Evolutionary conservation across 495 filamentous ascomycete genomes (phyloP).

Genomic region (Penicillium cataractarum): DNA sequence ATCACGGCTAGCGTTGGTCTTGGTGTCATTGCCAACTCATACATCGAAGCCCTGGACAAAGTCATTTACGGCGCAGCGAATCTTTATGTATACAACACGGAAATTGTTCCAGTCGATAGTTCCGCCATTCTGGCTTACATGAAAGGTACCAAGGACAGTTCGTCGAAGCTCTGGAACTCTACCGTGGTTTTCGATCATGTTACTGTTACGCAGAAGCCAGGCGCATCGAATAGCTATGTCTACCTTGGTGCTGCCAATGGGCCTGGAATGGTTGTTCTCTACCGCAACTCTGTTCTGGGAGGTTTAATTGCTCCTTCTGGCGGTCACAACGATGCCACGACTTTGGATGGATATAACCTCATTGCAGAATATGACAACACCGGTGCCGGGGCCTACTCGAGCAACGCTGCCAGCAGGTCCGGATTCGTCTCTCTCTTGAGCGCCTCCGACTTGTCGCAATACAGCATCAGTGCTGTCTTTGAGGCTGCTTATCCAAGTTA

Average conservation of each 20-base stretch:
- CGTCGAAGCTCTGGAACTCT: slow-evolving; percentile 14
- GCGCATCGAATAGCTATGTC: neutral
- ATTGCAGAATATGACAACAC: too few relatives aligned
- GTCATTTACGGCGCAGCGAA: slow-evolving; percentile 13
- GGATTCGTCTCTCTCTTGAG: too few relatives aligned
- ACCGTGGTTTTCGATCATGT: slow-evolving; percentile 5
- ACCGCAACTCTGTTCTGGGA: slow-evolving; percentile 15
- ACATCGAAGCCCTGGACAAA: slow-evolving; percentile 18
- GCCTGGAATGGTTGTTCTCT: slow-evolving; percentile 12
- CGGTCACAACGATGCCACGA: too few relatives aligned
- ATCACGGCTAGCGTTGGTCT: slow-evolving; percentile 22
- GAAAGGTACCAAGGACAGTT: slow-evolving; percentile 16
- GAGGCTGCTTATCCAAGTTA: slow-evolving; percentile 16
- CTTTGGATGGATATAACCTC: too few relatives aligned
- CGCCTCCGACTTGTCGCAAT: too few relatives aligned
- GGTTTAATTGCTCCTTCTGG: slow-evolving; percentile 12
- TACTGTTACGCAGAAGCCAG: too few relatives aligned
- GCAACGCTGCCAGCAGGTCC: too few relatives aligned
- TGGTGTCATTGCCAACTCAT: slow-evolving; percentile 18
- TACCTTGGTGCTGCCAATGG: slow-evolving; percentile 18
- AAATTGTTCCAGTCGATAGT: neutral
- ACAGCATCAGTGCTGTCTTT: slow-evolving; percentile 12
- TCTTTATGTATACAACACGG: too few relatives aligned
- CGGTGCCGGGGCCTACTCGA: too few relatives aligned
- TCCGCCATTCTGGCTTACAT: slow-evolving; percentile 14